A percentile compares a stretch with the other conserved stretches of the same genome.
Conservation (phyloP, 768 basidiomycete genomes). For the Chlorophyllum brunneum region DNA sequence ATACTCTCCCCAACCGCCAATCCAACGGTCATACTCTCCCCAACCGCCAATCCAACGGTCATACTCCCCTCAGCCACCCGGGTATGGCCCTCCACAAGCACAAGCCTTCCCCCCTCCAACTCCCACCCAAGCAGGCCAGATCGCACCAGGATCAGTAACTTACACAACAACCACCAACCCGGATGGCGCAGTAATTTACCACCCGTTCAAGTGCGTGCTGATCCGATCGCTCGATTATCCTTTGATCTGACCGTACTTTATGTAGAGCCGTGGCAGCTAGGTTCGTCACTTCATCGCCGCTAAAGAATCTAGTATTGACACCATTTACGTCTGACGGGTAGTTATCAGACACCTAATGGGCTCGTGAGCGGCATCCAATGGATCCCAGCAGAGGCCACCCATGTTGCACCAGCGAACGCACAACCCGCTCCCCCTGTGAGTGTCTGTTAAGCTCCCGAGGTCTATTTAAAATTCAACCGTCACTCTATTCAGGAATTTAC, state of each 20-base stretch:
- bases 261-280: slow-evolving; percentile 70
- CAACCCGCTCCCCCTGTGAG: slow-evolving; percentile 55
- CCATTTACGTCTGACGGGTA: slow-evolving; percentile 29
- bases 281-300: slow-evolving; percentile 33
- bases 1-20: slow-evolving; percentile 6
- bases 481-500: slow-evolving; percentile 8
- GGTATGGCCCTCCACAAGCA: not conserved
- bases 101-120: slow-evolving; percentile 1
- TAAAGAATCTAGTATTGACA: slow-evolving; percentile 8
- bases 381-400: slow-evolving; percentile 69
- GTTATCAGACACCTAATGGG: slow-evolving; percentile 71
- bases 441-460: slow-evolving; percentile 7
- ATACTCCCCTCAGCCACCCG: slow-evolving; percentile 4
- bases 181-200: slow-evolving; percentile 63
- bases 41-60: slow-evolving; percentile 15
- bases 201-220: slow-evolving; percentile 56
- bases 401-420: slow-evolving; percentile 55
- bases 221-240: slow-evolving; percentile 1
- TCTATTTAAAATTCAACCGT: not conserved
- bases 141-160: slow-evolving; percentile 65
- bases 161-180: slow-evolving; percentile 63
- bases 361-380: slow-evolving; percentile 63
- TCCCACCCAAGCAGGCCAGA: slow-evolving; percentile 29
- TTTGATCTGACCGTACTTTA: slow-evolving; percentile 18
- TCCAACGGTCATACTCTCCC: slow-evolving; percentile 16